These are phyloP conservation scores for Vicia faba DNA, from an alignment of 306 rosid species.

Conservation along the genomic window DNA sequence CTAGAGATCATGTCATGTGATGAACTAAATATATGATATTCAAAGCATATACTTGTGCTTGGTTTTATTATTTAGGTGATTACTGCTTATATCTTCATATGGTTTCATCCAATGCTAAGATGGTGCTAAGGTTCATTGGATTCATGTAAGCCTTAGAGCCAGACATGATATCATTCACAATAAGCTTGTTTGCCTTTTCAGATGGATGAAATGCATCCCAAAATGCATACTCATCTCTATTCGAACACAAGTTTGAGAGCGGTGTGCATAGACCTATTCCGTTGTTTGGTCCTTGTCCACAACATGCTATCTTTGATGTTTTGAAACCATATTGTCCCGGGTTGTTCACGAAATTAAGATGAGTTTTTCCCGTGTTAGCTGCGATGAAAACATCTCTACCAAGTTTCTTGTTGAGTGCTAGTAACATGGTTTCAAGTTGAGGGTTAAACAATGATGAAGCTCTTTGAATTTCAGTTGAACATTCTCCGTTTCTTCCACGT, in stretches of 20 bases:
- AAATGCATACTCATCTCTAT: slow-evolving; percentile 62
- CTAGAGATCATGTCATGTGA: background rate
- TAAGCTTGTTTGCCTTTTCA: slow-evolving; percentile 55
- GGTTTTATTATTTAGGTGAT: slow-evolving; percentile 18
- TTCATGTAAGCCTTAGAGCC: slow-evolving; percentile 61
- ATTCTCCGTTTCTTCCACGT: slow-evolving; percentile 57
- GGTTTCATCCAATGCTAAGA: slow-evolving; percentile 55
- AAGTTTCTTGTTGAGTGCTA: slow-evolving; percentile 47
- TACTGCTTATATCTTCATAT: slow-evolving; percentile 6
- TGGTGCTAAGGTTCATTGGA: slow-evolving; percentile 85
- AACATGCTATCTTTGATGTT: slow-evolving; percentile 69
- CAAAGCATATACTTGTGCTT: slow-evolving; percentile 4
- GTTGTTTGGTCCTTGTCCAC: slow-evolving; percentile 87
- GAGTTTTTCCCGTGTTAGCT: slow-evolving; percentile 53
- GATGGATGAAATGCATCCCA: slow-evolving; percentile 91
- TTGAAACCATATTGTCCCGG: slow-evolving; percentile 61
- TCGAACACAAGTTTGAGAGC: slow-evolving; percentile 58
- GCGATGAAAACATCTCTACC: slow-evolving; percentile 61
- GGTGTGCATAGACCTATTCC: slow-evolving; percentile 73
- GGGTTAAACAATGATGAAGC: slow-evolving; percentile 70
- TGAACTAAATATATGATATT: slow-evolving; percentile 5
- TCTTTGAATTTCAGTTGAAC: slow-evolving; percentile 55
- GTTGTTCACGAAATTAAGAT: slow-evolving; percentile 47
- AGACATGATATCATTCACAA: slow-evolving; percentile 47
- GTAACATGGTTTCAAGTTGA: slow-evolving; percentile 55